Evolutionary conservation across 2,329 filamentous ascomycete species (phyloP).

Genomic region (Ophiostoma ulmi): DNA sequence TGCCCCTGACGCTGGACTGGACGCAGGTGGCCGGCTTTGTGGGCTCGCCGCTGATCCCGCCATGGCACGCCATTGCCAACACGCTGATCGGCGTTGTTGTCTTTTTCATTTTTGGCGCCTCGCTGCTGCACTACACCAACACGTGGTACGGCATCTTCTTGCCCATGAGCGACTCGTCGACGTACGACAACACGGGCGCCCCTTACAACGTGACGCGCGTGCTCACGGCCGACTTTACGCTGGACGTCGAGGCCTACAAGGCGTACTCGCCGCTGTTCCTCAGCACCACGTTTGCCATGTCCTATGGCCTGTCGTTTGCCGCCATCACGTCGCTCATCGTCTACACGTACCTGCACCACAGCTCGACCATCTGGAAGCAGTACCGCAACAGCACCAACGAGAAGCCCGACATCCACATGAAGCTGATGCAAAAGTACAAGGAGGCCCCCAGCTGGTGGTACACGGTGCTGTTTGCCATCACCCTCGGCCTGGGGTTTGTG

Average conservation of each 20-base stretch:
- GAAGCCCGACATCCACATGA: slow-evolving; percentile 60
- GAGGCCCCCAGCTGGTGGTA: slow-evolving; percentile 63
- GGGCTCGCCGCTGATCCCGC: slow-evolving; percentile 62
- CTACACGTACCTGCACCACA: slow-evolving; percentile 62
- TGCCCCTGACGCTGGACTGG: slow-evolving; percentile 46
- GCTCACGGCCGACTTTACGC: slow-evolving; percentile 55
- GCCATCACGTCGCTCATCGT: slow-evolving; percentile 65
- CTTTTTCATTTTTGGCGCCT: slow-evolving; percentile 59
- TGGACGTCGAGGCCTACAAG: slow-evolving; percentile 60
- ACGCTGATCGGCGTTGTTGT: slow-evolving; percentile 61
- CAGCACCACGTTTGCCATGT: slow-evolving; percentile 65
- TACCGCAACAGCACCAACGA: slow-evolving; percentile 55
- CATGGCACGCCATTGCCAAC: slow-evolving; percentile 70
- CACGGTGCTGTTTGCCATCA: slow-evolving; percentile 50
- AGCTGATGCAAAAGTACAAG: slow-evolving; percentile 57
- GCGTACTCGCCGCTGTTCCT: slow-evolving; percentile 64
- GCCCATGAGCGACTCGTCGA: slow-evolving; percentile 64
- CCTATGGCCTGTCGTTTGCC: slow-evolving; percentile 68
- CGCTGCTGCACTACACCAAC: slow-evolving; percentile 59
- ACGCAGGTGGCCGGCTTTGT: slow-evolving; percentile 65
- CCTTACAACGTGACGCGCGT: slow-evolving; percentile 61
- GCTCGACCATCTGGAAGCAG: slow-evolving; percentile 60
- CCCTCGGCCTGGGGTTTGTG: slow-evolving; percentile 50
- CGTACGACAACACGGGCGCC: slow-evolving; percentile 65
- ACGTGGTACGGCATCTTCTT: slow-evolving; percentile 60